Conservation (phyloP, 495 filamentous ascomycete species). For the Trichoderma gamsii region DNA sequence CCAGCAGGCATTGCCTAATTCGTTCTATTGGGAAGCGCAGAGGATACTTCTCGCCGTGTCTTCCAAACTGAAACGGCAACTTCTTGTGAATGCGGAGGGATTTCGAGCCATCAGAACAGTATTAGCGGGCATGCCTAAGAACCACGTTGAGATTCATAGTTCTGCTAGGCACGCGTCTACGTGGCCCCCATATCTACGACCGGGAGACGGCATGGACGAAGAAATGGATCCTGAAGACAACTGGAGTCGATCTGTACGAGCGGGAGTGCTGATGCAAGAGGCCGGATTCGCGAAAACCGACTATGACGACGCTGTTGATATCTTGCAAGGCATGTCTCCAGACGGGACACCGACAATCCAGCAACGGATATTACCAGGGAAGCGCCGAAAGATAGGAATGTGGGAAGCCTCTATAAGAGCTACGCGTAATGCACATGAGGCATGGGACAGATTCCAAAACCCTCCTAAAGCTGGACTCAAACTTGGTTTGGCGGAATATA, state of each 20-base stretch:
- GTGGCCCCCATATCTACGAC: constrained; percentile 42
- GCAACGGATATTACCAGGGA: constrained; percentile 25
- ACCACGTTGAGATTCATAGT: constrained; percentile 29
- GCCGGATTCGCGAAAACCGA: constrained; percentile 33
- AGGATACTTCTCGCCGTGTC: constrained; percentile 34
- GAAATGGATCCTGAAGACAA: constrained; percentile 35
- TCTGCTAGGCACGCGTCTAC: constrained; percentile 33
- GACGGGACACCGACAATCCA: constrained; percentile 36
- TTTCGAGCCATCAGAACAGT: constrained; percentile 37
- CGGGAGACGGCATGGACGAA: constrained; percentile 40
- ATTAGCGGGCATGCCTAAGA: constrained; percentile 34
- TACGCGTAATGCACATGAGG: constrained; percentile 40
- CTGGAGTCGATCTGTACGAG: constrained; percentile 34
- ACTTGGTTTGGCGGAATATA: constrained; percentile 34
- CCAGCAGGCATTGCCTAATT: constrained; percentile 12
- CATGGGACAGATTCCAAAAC: constrained; percentile 37
- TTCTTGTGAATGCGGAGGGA: constrained; percentile 32
- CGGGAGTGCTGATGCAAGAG: constrained; percentile 33
- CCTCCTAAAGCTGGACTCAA: constrained; percentile 24
- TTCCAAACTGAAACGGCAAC: constrained; percentile 27
- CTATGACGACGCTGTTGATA: constrained; percentile 32
- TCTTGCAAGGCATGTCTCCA: constrained; percentile 31
- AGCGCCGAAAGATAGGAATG: constrained; percentile 18
- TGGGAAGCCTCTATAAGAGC: constrained; percentile 37
- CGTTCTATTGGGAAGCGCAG: constrained; percentile 43